phyloP scores from a whole-genome alignment of 1,284 basidiomycete species.

The Neonothopanus nambi region DNA sequence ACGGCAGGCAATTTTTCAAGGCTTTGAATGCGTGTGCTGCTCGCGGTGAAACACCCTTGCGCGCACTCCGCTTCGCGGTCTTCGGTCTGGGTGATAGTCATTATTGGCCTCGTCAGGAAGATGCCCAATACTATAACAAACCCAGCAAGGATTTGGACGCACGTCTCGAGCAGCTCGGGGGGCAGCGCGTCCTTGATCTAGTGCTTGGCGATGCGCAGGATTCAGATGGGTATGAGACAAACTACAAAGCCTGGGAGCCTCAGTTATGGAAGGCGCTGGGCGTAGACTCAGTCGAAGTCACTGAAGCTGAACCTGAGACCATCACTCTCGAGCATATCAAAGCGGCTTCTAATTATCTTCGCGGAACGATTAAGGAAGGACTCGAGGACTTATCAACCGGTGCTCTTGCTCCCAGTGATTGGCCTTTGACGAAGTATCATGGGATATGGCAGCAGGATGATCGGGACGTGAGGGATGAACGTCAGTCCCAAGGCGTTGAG shows the following conservation, averaged over 20 bases:
- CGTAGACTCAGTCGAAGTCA: constrained; percentile 87
- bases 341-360: constrained; percentile 91
- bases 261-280: constrained; percentile 92
- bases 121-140: constrained; percentile 98
- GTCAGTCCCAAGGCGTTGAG: constrained; percentile 90
- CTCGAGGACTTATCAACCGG: constrained; percentile 87
- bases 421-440: constrained; percentile 98
- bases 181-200: constrained; percentile 67
- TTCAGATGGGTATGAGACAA: constrained; percentile 93
- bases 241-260: constrained; percentile 95
- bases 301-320: constrained; percentile 93
- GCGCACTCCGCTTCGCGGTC: constrained; percentile 75
- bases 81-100: constrained; percentile 98
- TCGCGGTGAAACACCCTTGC: constrained; percentile 56
- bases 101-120: constrained; percentile 98
- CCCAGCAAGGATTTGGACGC: constrained; percentile 89
- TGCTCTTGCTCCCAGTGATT: constrained; percentile 86
- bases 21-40: constrained; percentile 70
- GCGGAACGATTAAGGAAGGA: constrained; percentile 94
- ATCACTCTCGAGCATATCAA: constrained; percentile 99
- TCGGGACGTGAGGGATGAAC: constrained; percentile 96
- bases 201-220: constrained; percentile 98
- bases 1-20: constrained; percentile 91
- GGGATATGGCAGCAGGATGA: constrained; percentile 98
- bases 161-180: constrained; percentile 76